Conservation (phyloP, 768 basidiomycete species). For the Exsudoporus frostii region DNA sequence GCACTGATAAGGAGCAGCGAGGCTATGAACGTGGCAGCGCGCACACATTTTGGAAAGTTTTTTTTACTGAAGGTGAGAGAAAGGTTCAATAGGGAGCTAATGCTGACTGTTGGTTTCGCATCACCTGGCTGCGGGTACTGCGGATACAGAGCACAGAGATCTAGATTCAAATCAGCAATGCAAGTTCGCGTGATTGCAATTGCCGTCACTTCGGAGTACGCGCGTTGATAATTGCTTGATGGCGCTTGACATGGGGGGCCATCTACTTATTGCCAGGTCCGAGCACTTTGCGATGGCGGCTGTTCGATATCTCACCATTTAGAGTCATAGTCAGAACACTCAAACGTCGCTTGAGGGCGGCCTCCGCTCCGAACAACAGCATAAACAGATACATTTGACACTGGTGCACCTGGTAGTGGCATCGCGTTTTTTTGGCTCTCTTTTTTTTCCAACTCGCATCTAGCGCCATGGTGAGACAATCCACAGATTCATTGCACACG, state of each 20-base stretch:
- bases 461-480: background rate
- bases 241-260: conserved; percentile 6
- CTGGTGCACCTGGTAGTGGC: background rate
- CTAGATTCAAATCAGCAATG: background rate
- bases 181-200: background rate
- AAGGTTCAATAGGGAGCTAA: background rate
- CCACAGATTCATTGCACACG: conserved; percentile 3
- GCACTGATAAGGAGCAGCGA: conserved; percentile 17
- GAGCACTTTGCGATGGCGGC: background rate
- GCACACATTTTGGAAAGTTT: background rate
- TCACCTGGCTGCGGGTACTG: background rate
- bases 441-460: background rate
- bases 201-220: conserved; percentile 7
- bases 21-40: conserved; percentile 21
- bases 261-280: conserved; percentile 6
- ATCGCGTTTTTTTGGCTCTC: background rate
- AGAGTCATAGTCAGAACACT: background rate
- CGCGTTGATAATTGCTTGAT: conserved; percentile 8
- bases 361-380: background rate
- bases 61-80: conserved; percentile 7
- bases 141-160: background rate
- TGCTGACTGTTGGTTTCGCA: background rate
- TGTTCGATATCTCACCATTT: conserved; percentile 6
- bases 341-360: conserved; percentile 1
- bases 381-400: background rate